Conservation (phyloP, 1,139 yeast genomes). For the Martiniozyma asiatica region DNA sequence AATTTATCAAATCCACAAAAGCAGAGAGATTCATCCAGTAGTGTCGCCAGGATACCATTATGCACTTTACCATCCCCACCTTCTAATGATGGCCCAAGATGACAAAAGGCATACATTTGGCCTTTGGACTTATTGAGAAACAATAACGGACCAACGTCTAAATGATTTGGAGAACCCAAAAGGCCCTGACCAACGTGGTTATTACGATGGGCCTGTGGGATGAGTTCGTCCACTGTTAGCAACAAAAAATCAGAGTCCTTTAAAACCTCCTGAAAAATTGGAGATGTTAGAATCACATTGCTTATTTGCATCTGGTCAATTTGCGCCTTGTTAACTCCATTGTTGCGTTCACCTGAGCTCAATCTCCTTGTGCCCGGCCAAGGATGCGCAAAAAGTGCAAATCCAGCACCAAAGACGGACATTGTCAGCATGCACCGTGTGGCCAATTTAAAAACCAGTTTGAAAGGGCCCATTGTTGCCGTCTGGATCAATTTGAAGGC, state of each 20-base stretch:
- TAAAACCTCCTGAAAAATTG: slow-evolving; percentile 25
- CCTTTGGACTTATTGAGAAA: slow-evolving; percentile 35
- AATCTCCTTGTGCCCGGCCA: slow-evolving; percentile 29
- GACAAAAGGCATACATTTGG: slow-evolving; percentile 49
- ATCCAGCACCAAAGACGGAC: slow-evolving; percentile 34
- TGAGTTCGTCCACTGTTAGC: slow-evolving; percentile 29
- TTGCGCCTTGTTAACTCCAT: slow-evolving; percentile 3
- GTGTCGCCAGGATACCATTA: slow-evolving; percentile 75
- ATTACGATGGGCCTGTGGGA: slow-evolving; percentile 49
- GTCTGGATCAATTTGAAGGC: no score
- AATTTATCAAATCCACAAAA: slow-evolving; percentile 74
- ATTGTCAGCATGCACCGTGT: no score
- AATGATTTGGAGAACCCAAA: slow-evolving; percentile 46
- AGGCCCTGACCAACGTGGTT: slow-evolving; percentile 61
- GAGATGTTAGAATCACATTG: slow-evolving; percentile 25
- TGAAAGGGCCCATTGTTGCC: no score
- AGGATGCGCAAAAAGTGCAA: slow-evolving; percentile 30
- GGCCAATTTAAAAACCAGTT: no score
- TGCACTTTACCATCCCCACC: slow-evolving; percentile 71
- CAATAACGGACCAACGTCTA: slow-evolving; percentile 58
- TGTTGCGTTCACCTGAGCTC: slow-evolving; percentile 14
- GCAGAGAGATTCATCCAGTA: slow-evolving; percentile 80
- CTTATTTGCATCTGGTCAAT: slow-evolving; percentile 20
- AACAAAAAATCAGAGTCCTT: slow-evolving; percentile 21
- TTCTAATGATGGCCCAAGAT: slow-evolving; percentile 54